Base-by-base conservation (phyloP, 2,329 filamentous ascomycete species). In the Atkinsonella hypoxylon region DNA sequence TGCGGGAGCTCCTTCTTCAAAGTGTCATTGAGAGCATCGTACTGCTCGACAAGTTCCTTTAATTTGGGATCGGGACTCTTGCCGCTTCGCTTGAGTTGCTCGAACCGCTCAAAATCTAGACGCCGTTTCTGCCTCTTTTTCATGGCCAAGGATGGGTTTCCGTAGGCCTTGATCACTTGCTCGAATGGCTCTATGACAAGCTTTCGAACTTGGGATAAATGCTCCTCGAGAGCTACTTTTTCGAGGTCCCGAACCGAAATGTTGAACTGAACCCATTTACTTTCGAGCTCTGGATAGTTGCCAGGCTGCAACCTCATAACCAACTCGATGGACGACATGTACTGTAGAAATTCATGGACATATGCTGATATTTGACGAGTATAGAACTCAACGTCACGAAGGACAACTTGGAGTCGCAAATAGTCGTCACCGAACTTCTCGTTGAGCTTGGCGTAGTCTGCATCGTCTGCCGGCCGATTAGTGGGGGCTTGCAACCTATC, bases 91-190 rank as follows among this genome's bases (percentile, higher is more conserved):
- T 85, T 84, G 52, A 90, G 76, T 57, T 85, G 80, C 61, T 87
- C 83, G 58, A 81, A 88, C 58, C 86, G 86, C 56, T 91, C 88
- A 65, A 87, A 97, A 62, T 96, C 89, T 15, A 91, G 72, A 13
- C 94, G 79, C n/a, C 88, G 84, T 72, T 97, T 97, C 59, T 90
- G 85, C 22, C 93, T 85, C 70, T 97, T 95, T 63, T 89, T 87
- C 81, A 97, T 95, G 4, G 93, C 85, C 53, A 89, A 79, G 46
- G 89, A 87, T 2, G 91, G 89, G 36, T 87, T 86, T 49, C 86
- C 83, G 60, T 95, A 90, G 9, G 88, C 76, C 60, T 86, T 83
- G 63, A 93, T 85, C 31, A 90, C 77, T 44, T 79, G 77, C 57
- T 87, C 78, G 65, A 94, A 88, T 1, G 89, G 91, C 57, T 90